Evolutionary conservation across 768 basidiomycete genomes (phyloP), one percentile per base, ranked within the genome.

Genomic region (Piloderma croceum): DNA sequence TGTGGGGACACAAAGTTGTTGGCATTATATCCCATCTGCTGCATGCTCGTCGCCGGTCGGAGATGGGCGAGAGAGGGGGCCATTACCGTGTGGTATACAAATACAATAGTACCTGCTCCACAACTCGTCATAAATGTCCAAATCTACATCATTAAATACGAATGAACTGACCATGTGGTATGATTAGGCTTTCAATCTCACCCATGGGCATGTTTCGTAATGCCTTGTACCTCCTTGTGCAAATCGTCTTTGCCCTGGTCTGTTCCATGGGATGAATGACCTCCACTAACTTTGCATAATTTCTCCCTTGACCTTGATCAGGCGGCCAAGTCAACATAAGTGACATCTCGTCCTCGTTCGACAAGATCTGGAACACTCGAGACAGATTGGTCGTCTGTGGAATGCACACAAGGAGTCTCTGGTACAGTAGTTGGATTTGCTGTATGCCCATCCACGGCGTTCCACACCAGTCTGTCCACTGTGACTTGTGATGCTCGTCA

Each of bases 391-490:
- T 66, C 7, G 70, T 65, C 47, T 70, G 74, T 20, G 76, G 76
- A 17, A 77, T 64, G 52, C 66, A 76, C 44, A 65, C 65, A 47
- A 74, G 63, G 44, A 89, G 77, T 39, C 76, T 69, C 48, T 68
- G 65, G 53, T 71, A 79, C 44, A 88, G 71, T 31, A 76, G 65
- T 18, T 77, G 60, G 39, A 81, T 64, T 50, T 88, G 77, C 17
- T 79, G 68, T 43, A 52, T 38, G 54, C 55, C 60, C 76, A 90
- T 74, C 38, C 57, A 59, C 3, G 81, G 81, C 0, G 89, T 90
- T 41, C 84, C 84, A 61, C 89, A 91, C 88, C 89, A 91, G 57
- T 89, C 90, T 2, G 86, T 74, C 89, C 88, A 91, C 23, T 70
- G 62, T 1, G 83, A 80, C 62, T 83, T 89, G 60, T 74, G 61